Evolutionary conservation across 495 filamentous ascomycete species (phyloP).

Genomic region (Annulohypoxylon nitens): DNA sequence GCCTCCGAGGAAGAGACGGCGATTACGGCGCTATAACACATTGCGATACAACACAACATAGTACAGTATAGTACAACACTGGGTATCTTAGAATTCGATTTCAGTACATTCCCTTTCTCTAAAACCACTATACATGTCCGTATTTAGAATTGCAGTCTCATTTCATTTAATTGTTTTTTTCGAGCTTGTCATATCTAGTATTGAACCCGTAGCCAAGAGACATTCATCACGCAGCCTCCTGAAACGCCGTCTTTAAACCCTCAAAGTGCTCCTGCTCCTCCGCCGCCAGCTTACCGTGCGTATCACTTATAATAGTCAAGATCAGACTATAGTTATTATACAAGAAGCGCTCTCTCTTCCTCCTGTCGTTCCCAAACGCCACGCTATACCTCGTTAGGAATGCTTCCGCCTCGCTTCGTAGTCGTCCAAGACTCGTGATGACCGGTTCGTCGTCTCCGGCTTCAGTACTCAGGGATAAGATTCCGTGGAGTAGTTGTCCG

Average conservation of each 20-base stretch:
- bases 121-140: background rate
- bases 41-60: constrained; percentile 6
- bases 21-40: background rate
- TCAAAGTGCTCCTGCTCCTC: constrained; percentile 81
- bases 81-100: background rate
- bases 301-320: constrained; percentile 89
- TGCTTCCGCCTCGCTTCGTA: constrained; percentile 81
- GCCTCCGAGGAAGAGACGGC: constrained; percentile 13
- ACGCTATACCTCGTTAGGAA: constrained; percentile 75
- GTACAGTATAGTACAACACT: background rate
- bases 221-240: constrained; percentile 50
- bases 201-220: constrained; percentile 13
- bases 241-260: constrained; percentile 64
- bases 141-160: constrained; percentile 25
- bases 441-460: constrained; percentile 95
- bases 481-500: constrained; percentile 87
- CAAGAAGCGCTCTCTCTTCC: constrained; percentile 88
- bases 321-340: constrained; percentile 95
- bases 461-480: constrained; percentile 84
- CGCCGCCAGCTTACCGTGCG: constrained; percentile 79
- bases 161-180: constrained; percentile 13
- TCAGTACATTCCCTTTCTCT: background rate
- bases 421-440: constrained; percentile 77
- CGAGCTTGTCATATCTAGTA: background rate
- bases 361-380: constrained; percentile 73